phyloP scores from a whole-genome alignment of 176 grass and related monocot genomes.

The Aegilops longissima region DNA sequence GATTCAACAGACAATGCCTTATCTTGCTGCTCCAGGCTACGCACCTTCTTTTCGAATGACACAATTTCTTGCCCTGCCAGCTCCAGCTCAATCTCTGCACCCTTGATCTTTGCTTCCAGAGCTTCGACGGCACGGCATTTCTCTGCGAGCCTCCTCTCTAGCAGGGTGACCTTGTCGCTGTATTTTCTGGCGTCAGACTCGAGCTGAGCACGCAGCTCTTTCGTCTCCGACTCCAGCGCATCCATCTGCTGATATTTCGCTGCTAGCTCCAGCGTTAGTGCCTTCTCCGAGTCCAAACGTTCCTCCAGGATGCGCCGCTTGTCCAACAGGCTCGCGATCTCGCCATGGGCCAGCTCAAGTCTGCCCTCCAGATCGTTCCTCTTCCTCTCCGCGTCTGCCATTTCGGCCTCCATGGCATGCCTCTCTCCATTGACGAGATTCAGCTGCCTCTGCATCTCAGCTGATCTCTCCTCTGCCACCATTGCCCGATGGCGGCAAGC shows the following conservation, averaged over 20 bases:
- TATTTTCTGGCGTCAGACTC: constrained; percentile 42
- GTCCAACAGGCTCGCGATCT: constrained; percentile 47
- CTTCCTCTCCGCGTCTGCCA: constrained; percentile 46
- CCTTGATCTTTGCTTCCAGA: constrained; percentile 51
- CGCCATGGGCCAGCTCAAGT: constrained; percentile 51
- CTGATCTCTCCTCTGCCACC: constrained; percentile 58
- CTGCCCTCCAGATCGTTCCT: constrained; percentile 55
- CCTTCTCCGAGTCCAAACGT: constrained; percentile 56
- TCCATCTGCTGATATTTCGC: constrained; percentile 54
- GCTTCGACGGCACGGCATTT: constrained; percentile 51
- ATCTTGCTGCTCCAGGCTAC: constrained; percentile 53
- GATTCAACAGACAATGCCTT: constrained; percentile 42
- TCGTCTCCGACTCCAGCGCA: constrained; percentile 51
- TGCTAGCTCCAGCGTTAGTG: constrained; percentile 42
- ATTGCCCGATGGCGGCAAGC: constrained; percentile 28
- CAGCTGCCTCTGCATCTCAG: constrained; percentile 65
- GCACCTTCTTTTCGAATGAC: constrained; percentile 41
- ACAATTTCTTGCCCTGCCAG: constrained; percentile 50
- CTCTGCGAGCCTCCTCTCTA: constrained; percentile 56
- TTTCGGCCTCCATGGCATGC: constrained; percentile 45
- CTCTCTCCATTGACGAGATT: constrained; percentile 69
- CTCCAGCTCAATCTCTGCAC: constrained; percentile 57
- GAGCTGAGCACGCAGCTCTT: constrained; percentile 42
- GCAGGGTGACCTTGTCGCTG: constrained; percentile 35
- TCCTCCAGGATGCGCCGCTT: constrained; percentile 52